Conservation (phyloP, 2,329 filamentous ascomycete species). For the Alternaria hordeiaustralica region DNA sequence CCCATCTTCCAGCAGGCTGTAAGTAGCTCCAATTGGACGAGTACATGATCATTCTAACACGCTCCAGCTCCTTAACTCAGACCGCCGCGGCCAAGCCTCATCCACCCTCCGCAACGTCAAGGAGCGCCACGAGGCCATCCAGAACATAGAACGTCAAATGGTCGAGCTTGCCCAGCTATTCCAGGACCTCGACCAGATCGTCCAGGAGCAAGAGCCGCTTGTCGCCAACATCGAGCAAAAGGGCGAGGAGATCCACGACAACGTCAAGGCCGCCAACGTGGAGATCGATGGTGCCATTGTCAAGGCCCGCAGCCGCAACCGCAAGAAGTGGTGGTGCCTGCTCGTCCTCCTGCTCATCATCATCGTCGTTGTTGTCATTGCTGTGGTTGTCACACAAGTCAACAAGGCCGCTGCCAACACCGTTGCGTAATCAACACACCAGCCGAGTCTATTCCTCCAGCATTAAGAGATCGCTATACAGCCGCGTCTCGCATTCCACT, state of each 20-base stretch:
- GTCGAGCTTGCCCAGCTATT: slow-evolving; percentile 86
- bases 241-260: slow-evolving; percentile 82
- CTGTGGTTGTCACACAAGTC: slow-evolving; percentile 43
- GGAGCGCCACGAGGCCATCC: slow-evolving; percentile 82
- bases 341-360: slow-evolving; percentile 64
- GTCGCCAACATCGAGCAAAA: slow-evolving; percentile 85
- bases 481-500: not conserved
- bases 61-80: slow-evolving; percentile 73
- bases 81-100: slow-evolving; percentile 80
- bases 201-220: slow-evolving; percentile 83
- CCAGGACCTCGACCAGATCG: slow-evolving; percentile 84
- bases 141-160: slow-evolving; percentile 92
- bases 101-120: slow-evolving; percentile 80
- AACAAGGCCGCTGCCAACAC: slow-evolving; percentile 29
- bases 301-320: slow-evolving; percentile 69
- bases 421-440: not conserved
- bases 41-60: slow-evolving; percentile 15
- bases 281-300: slow-evolving; percentile 82
- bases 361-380: slow-evolving; percentile 49
- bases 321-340: slow-evolving; percentile 98
- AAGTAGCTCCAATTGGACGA: slow-evolving; percentile 26
- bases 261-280: slow-evolving; percentile 83
- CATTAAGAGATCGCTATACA: not conserved
- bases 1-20: slow-evolving; percentile 87
- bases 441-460: not conserved